These are phyloP conservation scores for Linum tenue DNA, from an alignment of 345 rosid genomes.

Conservation along the genomic window DNA sequence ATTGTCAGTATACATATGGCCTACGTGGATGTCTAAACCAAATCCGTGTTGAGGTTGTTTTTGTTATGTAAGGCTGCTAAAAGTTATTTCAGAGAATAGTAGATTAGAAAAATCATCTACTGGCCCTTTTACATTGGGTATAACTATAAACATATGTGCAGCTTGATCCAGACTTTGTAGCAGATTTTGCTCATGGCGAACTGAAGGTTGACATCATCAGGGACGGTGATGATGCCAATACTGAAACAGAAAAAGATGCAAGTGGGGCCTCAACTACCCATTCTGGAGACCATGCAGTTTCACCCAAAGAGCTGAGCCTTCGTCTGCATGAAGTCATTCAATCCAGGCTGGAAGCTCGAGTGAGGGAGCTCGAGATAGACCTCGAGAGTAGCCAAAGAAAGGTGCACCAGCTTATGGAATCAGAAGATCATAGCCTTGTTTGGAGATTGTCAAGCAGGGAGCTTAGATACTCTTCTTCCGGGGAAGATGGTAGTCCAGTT, in stretches of 20 bases:
- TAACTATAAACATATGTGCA: constrained; percentile 17
- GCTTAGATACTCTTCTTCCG: constrained; percentile 14
- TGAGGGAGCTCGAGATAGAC: constrained; percentile 64
- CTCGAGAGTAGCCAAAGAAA: constrained; percentile 64
- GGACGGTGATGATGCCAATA: constrained; percentile 22
- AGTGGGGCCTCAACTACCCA: constrained; percentile 42
- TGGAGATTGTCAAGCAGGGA: constrained; percentile 26
- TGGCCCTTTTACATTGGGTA: background rate
- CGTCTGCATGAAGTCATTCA: constrained; percentile 62
- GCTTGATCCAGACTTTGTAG: constrained; percentile 53
- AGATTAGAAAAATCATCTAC: background rate
- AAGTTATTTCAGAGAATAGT: background rate
- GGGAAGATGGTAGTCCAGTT: constrained; percentile 19
- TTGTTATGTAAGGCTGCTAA: too few species aligned
- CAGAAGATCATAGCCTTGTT: constrained; percentile 27
- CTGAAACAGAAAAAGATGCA: constrained; percentile 41
- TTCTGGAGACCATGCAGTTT: constrained; percentile 54
- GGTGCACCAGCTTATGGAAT: constrained; percentile 38
- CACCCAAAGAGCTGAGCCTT: constrained; percentile 67
- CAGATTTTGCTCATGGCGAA: constrained; percentile 59
- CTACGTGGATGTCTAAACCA: too few species aligned
- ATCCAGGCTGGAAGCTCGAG: constrained; percentile 52
- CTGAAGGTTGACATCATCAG: constrained; percentile 29
- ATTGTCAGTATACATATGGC: too few species aligned
- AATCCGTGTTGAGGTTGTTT: too few species aligned